Conservation (phyloP, 495 filamentous ascomycete genomes). For the Tuber borchii region DNA sequence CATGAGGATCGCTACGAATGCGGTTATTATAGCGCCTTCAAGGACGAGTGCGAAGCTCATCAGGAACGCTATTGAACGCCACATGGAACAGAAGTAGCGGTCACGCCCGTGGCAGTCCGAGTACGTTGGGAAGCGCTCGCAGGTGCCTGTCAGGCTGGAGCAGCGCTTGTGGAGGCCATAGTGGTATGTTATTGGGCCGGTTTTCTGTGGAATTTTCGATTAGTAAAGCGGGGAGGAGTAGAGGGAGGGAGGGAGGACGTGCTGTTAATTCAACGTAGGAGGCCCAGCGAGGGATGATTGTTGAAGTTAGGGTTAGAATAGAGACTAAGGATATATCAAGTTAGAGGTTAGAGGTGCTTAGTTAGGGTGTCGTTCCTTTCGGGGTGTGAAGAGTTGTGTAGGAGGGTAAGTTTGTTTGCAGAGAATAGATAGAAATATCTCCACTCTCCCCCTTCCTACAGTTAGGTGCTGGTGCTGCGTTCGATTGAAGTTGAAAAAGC, state of each 20-base stretch:
- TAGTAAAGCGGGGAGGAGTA: conserved; percentile 25
- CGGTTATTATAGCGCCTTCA: conserved; percentile 66
- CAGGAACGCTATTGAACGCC: conserved; percentile 78
- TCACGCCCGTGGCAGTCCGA: conserved; percentile 64
- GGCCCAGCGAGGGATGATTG: conserved; percentile 73
- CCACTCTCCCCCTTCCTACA: background rate
- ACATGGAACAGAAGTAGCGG: conserved; percentile 82
- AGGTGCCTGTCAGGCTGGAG: conserved; percentile 45
- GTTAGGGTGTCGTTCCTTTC: conserved; percentile 2
- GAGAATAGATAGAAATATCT: conserved; percentile 5
- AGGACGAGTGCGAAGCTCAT: conserved; percentile 74
- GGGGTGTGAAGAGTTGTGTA: background rate
- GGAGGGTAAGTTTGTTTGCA: background rate
- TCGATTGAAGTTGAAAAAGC: conserved; percentile 22
- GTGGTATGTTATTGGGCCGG: conserved; percentile 46
- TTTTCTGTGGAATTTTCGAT: conserved; percentile 48
- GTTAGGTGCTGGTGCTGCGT: conserved; percentile 13
- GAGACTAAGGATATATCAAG: conserved; percentile 52
- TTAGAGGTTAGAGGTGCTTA: conserved; percentile 5
- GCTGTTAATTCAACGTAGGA: conserved; percentile 61
- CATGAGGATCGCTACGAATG: conserved; percentile 63
- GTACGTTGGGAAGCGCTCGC: conserved; percentile 52
- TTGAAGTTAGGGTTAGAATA: conserved; percentile 65
- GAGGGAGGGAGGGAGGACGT: conserved; percentile 16
- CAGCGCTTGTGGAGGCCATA: conserved; percentile 78